Evolutionary conservation across 495 filamentous ascomycete species (phyloP).

Genomic region (Aspergillus asperescens): DNA sequence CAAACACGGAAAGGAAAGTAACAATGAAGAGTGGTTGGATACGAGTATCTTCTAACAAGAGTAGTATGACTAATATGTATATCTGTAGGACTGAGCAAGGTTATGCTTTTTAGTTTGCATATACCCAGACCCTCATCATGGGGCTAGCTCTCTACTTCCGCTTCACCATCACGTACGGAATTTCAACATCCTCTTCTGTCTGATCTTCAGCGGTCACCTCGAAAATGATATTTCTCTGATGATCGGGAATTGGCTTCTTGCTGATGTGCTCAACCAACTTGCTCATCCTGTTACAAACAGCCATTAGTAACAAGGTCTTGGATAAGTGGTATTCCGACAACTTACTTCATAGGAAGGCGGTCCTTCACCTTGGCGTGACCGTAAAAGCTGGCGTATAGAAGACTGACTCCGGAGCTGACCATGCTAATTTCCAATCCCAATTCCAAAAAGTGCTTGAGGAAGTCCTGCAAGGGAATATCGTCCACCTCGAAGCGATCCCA

Average conservation of each 20-base stretch:
- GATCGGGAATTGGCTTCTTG: constrained; percentile 83
- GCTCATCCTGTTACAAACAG: constrained; percentile 56
- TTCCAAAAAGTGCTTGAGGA: constrained; percentile 72
- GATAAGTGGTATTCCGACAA: constrained; percentile 11
- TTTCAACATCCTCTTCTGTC: constrained; percentile 90
- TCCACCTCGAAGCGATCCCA: constrained; percentile 97
- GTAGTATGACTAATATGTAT: background rate
- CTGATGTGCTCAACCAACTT: constrained; percentile 82
- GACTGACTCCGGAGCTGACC: constrained; percentile 91
- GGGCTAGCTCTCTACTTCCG: constrained; percentile 33
- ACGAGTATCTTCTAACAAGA: background rate
- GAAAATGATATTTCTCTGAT: constrained; percentile 94
- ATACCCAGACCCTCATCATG: background rate
- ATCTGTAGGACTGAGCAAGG: background rate
- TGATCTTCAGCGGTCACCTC: constrained; percentile 91
- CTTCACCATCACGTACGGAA: constrained; percentile 94
- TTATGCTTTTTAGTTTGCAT: background rate
- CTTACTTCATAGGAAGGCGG: constrained; percentile 61
- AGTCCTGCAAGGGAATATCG: constrained; percentile 76
- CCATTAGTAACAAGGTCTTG: constrained; percentile 10
- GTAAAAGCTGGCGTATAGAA: constrained; percentile 96
- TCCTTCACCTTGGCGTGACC: constrained; percentile 85
- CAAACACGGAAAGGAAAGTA: background rate
- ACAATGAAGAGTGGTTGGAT: background rate
- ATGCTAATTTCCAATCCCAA: constrained; percentile 81